Evolutionary conservation across 257 asterid species (phyloP).

Genomic region (Nicotiana paniculata): DNA sequence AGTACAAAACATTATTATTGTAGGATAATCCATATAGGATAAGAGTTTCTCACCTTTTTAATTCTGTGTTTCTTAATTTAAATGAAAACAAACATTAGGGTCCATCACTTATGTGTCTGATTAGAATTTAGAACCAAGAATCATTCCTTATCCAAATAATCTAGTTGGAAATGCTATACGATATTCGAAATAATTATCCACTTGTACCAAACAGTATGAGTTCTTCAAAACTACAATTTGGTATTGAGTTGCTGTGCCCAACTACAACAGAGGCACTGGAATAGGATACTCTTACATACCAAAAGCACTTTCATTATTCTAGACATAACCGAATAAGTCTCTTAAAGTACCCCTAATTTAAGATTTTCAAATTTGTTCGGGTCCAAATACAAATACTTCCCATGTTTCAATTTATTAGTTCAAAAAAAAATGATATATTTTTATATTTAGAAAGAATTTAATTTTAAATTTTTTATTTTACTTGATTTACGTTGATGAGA

Average conservation of each 20-base stretch:
- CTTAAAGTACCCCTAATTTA: too few relatives aligned
- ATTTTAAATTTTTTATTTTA: too few relatives aligned
- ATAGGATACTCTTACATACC: background rate
- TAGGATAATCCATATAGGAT: background rate
- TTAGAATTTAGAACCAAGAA: background rate
- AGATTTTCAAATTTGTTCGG: too few relatives aligned
- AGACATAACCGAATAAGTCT: background rate
- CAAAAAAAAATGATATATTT: too few relatives aligned
- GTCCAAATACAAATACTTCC: too few relatives aligned
- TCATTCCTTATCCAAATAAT: background rate
- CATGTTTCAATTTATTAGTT: too few relatives aligned
- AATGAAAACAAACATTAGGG: too few relatives aligned
- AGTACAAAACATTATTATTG: background rate
- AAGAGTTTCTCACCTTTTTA: too few relatives aligned
- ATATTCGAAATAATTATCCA: slow-evolving; percentile 7
- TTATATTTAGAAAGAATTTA: too few relatives aligned
- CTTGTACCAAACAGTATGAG: background rate
- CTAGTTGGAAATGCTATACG: background rate
- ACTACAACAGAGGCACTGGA: background rate
- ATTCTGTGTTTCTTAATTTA: background rate
- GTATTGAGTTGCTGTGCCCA: background rate
- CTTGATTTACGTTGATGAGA: too few relatives aligned
- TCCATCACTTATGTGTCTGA: background rate
- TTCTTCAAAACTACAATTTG: background rate
- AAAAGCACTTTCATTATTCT: background rate